Percentiles rank a stretch among this genome's conserved stretches.
Conservation (phyloP, 176 grass and related monocot species). For the Alopecurus myosuroides region DNA sequence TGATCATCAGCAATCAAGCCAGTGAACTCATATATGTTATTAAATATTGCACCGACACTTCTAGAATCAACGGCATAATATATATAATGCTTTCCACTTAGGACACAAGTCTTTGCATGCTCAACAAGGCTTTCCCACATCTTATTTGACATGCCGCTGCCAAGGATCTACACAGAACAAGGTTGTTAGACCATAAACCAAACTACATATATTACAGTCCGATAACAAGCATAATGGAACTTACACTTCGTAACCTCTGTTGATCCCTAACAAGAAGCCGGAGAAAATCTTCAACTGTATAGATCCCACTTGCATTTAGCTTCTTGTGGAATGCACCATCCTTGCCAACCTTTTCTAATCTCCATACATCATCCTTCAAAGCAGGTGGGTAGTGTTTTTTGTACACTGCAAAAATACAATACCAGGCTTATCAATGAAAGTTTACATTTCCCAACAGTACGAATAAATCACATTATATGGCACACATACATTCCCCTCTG, state of each 20-base stretch:
- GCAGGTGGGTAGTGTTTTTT: slow-evolving; percentile 94
- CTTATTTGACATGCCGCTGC: slow-evolving; percentile 90
- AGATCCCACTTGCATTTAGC: slow-evolving; percentile 58
- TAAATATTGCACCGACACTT: slow-evolving; percentile 78
- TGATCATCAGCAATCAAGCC: slow-evolving; percentile 78
- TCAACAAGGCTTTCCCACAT: slow-evolving; percentile 96
- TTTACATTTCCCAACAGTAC: slow-evolving; percentile 10
- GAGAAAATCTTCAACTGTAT: slow-evolving; percentile 92
- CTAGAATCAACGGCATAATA: slow-evolving; percentile 66
- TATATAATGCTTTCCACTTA: slow-evolving; percentile 83
- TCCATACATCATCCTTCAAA: slow-evolving; percentile 91
- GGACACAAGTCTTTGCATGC: slow-evolving; percentile 90
- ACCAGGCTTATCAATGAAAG: slow-evolving; percentile 4
- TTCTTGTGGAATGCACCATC: slow-evolving; percentile 94
- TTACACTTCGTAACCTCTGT: slow-evolving; percentile 66
- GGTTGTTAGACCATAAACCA: slow-evolving; percentile 16
- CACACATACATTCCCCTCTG: slow-evolving; percentile 75
- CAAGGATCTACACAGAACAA: slow-evolving; percentile 62
- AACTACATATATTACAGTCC: slow-evolving; percentile 13
- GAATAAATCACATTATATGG: slow-evolving; percentile 2
- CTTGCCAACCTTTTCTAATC: slow-evolving; percentile 92
- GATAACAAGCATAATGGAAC: slow-evolving; percentile 27
- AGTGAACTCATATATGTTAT: slow-evolving; percentile 87
- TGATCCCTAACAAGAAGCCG: slow-evolving; percentile 84
- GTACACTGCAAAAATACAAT: slow-evolving; percentile 68